Base-by-base conservation (phyloP, 1,284 basidiomycete genomes). In the Trichosporon sp. region DNA sequence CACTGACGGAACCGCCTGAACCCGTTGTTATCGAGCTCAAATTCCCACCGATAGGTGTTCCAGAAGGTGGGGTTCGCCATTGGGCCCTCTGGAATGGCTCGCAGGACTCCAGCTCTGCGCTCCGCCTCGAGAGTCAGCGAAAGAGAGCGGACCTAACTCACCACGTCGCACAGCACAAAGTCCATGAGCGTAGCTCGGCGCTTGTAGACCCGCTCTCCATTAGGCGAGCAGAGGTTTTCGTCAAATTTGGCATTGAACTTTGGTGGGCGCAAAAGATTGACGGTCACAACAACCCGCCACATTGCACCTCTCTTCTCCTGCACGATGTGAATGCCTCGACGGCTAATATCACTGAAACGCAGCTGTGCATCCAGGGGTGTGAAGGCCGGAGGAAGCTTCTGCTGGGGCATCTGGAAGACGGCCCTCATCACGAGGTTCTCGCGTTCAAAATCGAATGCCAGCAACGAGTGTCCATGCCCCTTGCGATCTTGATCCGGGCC, bases 171-270 rank as follows among this genome's bases (percentile, higher is more conserved):
- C 34, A 16, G 57, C 4, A 69, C 64, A 65, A 80, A 80, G 62
- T 78, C 77, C 71, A 78, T 71, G 3, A 71, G 73, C 0, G 78
- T 80, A 1, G 73, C 75, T n/a, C 77, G 67, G 1, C 77, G 61
- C 4, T 71, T 65, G 40, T 70, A 69, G 3, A 67, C 60, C 23
- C 37, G 29, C 36, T 27, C 29, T 49, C 44, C 25, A 64, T 29
- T 23, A 5, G n/a, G 1, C 21, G 21, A 19, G 13, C 4, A 16
- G 19, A 19, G 6, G 10, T 64, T 23, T 9, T 67, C 49, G 40
- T 63, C 64, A 32, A 78, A 73, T 1, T 62, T 36, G 19, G 67
- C 61, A 52, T 63, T 74, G 68, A 78, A 77, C 29, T 70, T 72
- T 0, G 78, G 78, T 3, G 78, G 77, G 11, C 77, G 69, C 3